Conservation (phyloP, 139 green algal genomes). For the Haematococcus sp. region DNA sequence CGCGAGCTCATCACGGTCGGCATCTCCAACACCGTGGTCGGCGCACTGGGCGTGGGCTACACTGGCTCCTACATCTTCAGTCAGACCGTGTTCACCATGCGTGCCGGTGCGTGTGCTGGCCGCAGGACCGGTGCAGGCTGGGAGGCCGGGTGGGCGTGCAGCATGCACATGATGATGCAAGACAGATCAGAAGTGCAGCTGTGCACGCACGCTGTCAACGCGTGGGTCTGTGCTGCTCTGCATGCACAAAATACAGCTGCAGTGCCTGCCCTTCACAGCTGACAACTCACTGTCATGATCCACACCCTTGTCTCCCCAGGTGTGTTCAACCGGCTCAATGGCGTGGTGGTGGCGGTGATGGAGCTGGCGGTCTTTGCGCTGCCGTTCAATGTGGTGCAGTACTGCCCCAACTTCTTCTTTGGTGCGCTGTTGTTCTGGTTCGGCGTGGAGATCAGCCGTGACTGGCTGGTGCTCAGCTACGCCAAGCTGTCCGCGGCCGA, state of each 20-base stretch:
- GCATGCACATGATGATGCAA: no score
- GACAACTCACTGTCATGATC: no score
- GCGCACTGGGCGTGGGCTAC: conserved; percentile 62
- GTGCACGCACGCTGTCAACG: no score
- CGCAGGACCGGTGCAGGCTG: no score
- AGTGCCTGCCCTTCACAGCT: no score
- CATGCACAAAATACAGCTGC: no score
- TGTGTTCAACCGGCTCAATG: conserved; percentile 43
- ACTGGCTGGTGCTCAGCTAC: conserved; percentile 31
- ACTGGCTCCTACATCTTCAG: conserved; percentile 82
- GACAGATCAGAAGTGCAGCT: no score
- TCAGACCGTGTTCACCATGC: conserved; percentile 62
- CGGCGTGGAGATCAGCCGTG: conserved; percentile 65
- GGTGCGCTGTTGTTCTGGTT: conserved; percentile 78
- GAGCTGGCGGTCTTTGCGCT: conserved; percentile 69
- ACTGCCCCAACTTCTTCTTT: conserved; percentile 71
- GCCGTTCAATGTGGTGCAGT: conserved; percentile 61
- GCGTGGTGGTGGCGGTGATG: conserved; percentile 33
- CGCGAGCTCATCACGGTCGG: conserved; percentile 66
- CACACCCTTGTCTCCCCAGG: no score
- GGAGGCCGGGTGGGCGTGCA: no score
- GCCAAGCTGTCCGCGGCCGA: conserved; percentile 58
- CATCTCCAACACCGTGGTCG: conserved; percentile 64
- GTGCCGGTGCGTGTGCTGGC: no score
- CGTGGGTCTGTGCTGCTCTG: no score